Evolutionary conservation across 1,139 yeast species (phyloP).

Genomic region (Taphrina sp.): DNA sequence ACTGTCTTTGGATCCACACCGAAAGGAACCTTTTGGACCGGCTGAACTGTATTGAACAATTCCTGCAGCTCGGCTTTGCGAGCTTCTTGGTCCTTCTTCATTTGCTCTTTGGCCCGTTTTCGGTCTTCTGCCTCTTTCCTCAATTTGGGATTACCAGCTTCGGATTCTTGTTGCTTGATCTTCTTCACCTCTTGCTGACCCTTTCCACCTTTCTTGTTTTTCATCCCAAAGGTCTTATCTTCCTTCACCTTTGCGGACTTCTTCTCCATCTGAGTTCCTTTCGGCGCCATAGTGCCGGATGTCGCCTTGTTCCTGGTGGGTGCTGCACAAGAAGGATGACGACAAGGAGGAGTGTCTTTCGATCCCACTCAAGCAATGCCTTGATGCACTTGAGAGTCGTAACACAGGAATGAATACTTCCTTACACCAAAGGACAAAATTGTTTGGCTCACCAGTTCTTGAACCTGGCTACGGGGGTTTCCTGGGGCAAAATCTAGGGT

Average conservation of each 20-base stretch:
- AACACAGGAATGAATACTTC: too few relatives aligned
- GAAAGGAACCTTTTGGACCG: conserved; percentile 83
- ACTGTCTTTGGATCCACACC: conserved; percentile 98
- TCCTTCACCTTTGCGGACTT: conserved; percentile 38
- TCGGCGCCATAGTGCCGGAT: conserved; percentile 32
- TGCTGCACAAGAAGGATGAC: too few relatives aligned
- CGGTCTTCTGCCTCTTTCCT: conserved; percentile 70
- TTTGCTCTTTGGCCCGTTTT: conserved; percentile 71
- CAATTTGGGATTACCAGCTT: conserved; percentile 39
- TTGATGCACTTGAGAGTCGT: too few relatives aligned
- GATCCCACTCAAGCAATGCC: too few relatives aligned
- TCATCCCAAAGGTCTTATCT: conserved; percentile 34
- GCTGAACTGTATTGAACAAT: conserved; percentile 56
- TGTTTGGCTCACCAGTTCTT: too few relatives aligned
- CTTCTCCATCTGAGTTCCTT: conserved; percentile 29
- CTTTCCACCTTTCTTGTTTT: conserved; percentile 73
- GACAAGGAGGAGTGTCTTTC: too few relatives aligned
- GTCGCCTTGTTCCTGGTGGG: too few relatives aligned
- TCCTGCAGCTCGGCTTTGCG: conserved; percentile 86
- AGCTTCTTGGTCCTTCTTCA: conserved; percentile 84
- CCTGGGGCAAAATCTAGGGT: too few relatives aligned
- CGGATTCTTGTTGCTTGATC: conserved; percentile 67
- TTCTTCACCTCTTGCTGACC: conserved; percentile 85
- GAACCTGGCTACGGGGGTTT: too few relatives aligned
- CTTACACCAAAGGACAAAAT: too few relatives aligned